These are phyloP conservation scores for Didymella arachidicola DNA, from an alignment of 2,329 filamentous ascomycete genomes.

Conservation along the genomic window DNA sequence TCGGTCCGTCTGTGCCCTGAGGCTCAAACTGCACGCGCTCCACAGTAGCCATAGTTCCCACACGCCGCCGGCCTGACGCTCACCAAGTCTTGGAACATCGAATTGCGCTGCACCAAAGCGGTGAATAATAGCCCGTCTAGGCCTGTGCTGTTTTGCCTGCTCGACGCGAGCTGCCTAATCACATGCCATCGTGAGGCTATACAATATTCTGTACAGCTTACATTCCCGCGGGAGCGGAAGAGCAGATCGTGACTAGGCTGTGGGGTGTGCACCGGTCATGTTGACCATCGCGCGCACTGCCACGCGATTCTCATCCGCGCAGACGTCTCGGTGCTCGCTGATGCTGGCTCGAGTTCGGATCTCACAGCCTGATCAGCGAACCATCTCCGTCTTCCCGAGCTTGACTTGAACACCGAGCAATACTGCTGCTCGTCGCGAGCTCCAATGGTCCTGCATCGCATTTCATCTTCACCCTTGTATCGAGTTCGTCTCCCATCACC, in stretches of 20 bases:
- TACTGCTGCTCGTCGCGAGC: not conserved
- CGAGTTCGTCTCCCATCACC: not conserved
- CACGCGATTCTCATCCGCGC: not conserved
- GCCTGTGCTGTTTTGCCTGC: not conserved
- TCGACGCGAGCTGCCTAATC: slow-evolving; percentile 9
- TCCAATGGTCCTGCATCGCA: not conserved
- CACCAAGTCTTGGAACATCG: not conserved
- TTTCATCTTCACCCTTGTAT: not conserved
- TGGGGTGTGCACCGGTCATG: not conserved
- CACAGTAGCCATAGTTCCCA: not conserved
- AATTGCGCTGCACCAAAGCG: not conserved
- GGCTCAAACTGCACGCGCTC: slow-evolving; percentile 8
- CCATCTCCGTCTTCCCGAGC: slow-evolving; percentile 5
- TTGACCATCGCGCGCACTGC: not conserved
- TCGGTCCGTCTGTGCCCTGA: slow-evolving; percentile 5
- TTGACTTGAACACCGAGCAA: not conserved
- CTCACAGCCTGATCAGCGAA: not conserved
- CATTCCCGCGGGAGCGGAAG: not conserved
- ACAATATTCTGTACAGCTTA: not conserved
- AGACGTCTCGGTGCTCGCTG: slow-evolving; percentile 13
- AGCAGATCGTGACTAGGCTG: not conserved
- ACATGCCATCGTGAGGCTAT: not conserved
- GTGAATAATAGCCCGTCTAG: not conserved
- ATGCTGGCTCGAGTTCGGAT: slow-evolving; percentile 1
- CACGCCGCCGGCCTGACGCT: not conserved